These are phyloP conservation scores for Gentiana dahurica DNA, from an alignment of 257 asterid genomes.

Conservation along the genomic window DNA sequence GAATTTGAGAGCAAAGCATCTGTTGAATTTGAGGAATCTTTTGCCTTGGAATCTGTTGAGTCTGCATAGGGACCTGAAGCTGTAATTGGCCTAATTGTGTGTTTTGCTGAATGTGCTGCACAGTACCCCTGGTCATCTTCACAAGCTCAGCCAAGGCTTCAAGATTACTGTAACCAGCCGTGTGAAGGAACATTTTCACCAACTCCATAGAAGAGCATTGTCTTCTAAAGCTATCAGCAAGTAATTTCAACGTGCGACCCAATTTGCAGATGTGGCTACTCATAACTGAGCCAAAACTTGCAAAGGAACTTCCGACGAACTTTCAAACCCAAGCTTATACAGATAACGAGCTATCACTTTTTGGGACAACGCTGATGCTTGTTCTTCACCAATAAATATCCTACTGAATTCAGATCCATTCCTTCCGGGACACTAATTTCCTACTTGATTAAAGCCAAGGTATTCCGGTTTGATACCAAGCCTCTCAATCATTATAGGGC, in stretches of 20 bases:
- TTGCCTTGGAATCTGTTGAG: too few relatives aligned
- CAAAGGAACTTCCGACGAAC: constrained; percentile 65
- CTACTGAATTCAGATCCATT: constrained; percentile 44
- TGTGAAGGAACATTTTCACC: constrained; percentile 85
- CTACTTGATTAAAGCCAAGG: constrained; percentile 69
- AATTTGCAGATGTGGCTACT: constrained; percentile 68
- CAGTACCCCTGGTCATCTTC: too few relatives aligned
- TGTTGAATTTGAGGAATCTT: too few relatives aligned
- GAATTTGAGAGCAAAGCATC: too few relatives aligned
- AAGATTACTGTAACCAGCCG: constrained; percentile 71
- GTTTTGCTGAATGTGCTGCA: too few relatives aligned
- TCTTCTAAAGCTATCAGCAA: constrained; percentile 75
- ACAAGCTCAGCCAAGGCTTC: too few relatives aligned
- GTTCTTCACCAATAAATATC: constrained; percentile 61
- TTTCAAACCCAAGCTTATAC: constrained; percentile 60
- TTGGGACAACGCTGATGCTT: constrained; percentile 66
- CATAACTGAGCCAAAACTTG: constrained; percentile 64
- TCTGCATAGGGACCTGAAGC: too few relatives aligned
- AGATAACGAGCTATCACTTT: constrained; percentile 75
- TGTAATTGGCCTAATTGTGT: too few relatives aligned
- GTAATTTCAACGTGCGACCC: constrained; percentile 69
- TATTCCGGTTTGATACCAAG: constrained; percentile 87
- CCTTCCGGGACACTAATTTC: constrained; percentile 55
- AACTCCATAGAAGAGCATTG: constrained; percentile 86
- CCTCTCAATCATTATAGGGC: constrained; percentile 96